Evolutionary conservation across 805 yeast genomes (phyloP).

Genomic region (Candida arabinofermentans): DNA sequence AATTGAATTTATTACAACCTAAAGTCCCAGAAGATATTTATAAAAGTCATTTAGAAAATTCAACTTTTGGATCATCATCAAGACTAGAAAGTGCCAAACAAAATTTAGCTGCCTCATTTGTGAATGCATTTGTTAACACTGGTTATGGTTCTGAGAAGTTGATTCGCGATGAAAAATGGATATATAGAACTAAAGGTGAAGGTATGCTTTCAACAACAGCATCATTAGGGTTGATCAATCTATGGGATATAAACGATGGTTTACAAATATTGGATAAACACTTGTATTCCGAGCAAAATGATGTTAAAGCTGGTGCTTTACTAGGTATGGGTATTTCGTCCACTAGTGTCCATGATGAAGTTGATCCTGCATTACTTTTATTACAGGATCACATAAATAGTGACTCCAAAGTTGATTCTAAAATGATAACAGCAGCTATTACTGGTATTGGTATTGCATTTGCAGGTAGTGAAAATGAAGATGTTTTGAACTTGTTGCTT

Average conservation of each 20-base stretch:
- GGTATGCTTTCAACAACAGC: slow-evolving; percentile 94
- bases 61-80: slow-evolving; percentile 48
- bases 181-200: slow-evolving; percentile 84
- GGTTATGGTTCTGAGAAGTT: slow-evolving; percentile 89
- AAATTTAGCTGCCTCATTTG: slow-evolving; percentile 91
- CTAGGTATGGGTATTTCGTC: slow-evolving; percentile 93
- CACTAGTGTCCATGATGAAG: slow-evolving; percentile 91
- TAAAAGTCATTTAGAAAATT: slow-evolving; percentile 81
- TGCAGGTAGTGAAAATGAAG: slow-evolving; percentile 90
- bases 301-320: slow-evolving; percentile 93
- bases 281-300: slow-evolving; percentile 78
- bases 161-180: slow-evolving; percentile 73
- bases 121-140: slow-evolving; percentile 83
- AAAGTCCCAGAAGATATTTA: slow-evolving; percentile 94
- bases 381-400: slow-evolving; percentile 63
- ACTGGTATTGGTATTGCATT: slow-evolving; percentile 91
- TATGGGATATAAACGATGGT: slow-evolving; percentile 90
- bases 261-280: slow-evolving; percentile 86
- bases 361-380: slow-evolving; percentile 85
- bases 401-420: slow-evolving; percentile 49
- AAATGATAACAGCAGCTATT: slow-evolving; percentile 75
- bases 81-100: slow-evolving; percentile 89
- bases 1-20: slow-evolving; percentile 83
- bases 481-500: slow-evolving; percentile 67
- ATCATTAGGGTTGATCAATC: slow-evolving; percentile 80